Conservation (phyloP, 208 protist species). For the Trypanosomatidae sp. region DNA sequence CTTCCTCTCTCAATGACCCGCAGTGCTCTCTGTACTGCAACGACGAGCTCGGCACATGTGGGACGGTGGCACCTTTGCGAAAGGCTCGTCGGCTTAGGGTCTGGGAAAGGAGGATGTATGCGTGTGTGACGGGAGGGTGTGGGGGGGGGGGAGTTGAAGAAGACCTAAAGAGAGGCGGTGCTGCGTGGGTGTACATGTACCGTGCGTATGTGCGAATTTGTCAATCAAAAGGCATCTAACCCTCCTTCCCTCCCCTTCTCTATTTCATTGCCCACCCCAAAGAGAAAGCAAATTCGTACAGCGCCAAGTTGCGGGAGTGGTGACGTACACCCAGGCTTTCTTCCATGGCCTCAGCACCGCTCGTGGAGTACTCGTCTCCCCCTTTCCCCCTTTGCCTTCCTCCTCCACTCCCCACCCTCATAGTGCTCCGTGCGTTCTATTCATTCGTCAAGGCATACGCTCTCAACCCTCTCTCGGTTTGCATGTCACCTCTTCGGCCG, state of each 20-base stretch:
- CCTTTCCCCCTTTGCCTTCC: background rate
- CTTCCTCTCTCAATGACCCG: background rate
- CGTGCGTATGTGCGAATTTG: background rate
- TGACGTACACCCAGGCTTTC: background rate
- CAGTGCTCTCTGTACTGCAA: background rate
- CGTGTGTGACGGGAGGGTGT: background rate
- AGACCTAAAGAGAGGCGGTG: too few species aligned
- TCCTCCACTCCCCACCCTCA: too few species aligned
- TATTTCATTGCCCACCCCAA: background rate
- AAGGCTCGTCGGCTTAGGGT: background rate
- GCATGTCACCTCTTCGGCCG: background rate
- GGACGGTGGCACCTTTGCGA: background rate
- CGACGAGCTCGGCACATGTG: background rate
- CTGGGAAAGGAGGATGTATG: background rate
- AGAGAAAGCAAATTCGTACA: background rate
- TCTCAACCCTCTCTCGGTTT: background rate
- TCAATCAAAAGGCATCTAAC: background rate
- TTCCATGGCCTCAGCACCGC: too few species aligned
- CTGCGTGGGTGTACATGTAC: background rate
- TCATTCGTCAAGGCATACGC: background rate
- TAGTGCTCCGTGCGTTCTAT: background rate
- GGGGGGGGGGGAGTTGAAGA: background rate
- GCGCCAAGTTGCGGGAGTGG: background rate
- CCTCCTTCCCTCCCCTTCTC: background rate
- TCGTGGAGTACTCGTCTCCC: background rate